phyloP scores from a whole-genome alignment of 2,329 filamentous ascomycete species.

The Aspergillus eucalypticola region DNA sequence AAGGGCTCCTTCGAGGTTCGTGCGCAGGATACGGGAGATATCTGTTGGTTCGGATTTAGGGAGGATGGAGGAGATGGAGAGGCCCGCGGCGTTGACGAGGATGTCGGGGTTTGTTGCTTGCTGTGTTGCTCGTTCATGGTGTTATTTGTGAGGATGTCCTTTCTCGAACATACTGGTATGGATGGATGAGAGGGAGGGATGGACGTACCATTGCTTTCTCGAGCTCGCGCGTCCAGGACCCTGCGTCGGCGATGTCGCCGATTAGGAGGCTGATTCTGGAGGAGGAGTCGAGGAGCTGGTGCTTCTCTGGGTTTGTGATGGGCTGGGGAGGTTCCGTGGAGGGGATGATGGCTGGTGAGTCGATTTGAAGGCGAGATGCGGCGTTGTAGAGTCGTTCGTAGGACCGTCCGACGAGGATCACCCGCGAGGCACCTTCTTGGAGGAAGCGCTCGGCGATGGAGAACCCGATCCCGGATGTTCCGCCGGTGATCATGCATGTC shows the following conservation, averaged over 20 bases:
- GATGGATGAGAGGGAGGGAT: too few species aligned
- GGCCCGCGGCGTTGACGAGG: constrained; percentile 78
- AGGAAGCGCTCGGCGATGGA: constrained; percentile 69
- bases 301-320: constrained; percentile 8
- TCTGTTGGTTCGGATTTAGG: constrained; percentile 53
- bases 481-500: constrained; percentile 65
- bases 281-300: constrained; percentile 16
- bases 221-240: constrained; percentile 36
- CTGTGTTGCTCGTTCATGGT: too few species aligned
- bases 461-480: constrained; percentile 68
- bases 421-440: constrained; percentile 57
- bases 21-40: constrained; percentile 62
- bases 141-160: too few species aligned
- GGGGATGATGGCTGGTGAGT: too few species aligned
- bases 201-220: constrained; percentile 40
- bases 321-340: background rate
- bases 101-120: constrained; percentile 48
- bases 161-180: too few species aligned
- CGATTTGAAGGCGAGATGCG: constrained; percentile 26
- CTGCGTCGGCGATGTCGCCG: constrained; percentile 40
- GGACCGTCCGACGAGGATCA: constrained; percentile 63
- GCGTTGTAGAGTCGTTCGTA: constrained; percentile 47
- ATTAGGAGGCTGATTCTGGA: constrained; percentile 32
- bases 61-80: constrained; percentile 67
- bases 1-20: constrained; percentile 62